These are phyloP conservation scores for Bruguiera gymnorhiza DNA, from an alignment of 345 rosid species.

Conservation along the genomic window DNA sequence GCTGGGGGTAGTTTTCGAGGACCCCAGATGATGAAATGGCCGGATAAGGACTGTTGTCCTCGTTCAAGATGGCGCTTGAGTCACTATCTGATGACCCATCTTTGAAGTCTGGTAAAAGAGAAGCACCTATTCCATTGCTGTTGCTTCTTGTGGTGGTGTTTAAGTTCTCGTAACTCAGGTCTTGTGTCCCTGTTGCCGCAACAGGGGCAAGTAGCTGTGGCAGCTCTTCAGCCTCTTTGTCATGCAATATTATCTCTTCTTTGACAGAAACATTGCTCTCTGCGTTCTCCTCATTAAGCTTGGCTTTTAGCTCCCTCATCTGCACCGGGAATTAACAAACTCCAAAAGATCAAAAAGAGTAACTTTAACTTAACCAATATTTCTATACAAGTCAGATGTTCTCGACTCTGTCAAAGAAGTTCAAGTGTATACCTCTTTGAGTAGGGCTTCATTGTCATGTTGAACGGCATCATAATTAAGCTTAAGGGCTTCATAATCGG, in stretches of 20 bases:
- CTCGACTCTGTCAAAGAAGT: background rate
- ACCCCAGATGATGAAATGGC: constrained; percentile 43
- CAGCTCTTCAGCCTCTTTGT: constrained; percentile 18
- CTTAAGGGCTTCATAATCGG: constrained; percentile 58
- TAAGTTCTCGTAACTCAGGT: constrained; percentile 47
- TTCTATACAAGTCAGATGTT: too few relatives aligned
- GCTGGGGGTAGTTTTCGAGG: constrained; percentile 27
- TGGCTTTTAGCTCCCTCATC: constrained; percentile 72
- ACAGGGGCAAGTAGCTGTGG: constrained; percentile 23
- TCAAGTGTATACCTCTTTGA: constrained; percentile 56
- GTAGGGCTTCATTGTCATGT: constrained; percentile 70
- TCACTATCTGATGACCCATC: constrained; percentile 92
- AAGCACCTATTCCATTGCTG: constrained; percentile 4
- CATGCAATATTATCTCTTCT: constrained; percentile 47
- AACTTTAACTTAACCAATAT: too few relatives aligned
- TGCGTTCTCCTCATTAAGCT: constrained; percentile 50
- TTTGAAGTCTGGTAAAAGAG: constrained; percentile 48
- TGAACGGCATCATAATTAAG: constrained; percentile 55
- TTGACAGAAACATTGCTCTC: constrained; percentile 68
- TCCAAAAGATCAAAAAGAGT: background rate
- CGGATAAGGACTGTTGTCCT: constrained; percentile 63
- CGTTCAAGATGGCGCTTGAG: constrained; percentile 78
- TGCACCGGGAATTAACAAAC: constrained; percentile 22
- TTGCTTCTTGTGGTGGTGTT: constrained; percentile 17
- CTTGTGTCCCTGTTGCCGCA: constrained; percentile 26